Conservation (phyloP, 108 stramenopile genomes). For the Asterionellopsis glacialis region DNA sequence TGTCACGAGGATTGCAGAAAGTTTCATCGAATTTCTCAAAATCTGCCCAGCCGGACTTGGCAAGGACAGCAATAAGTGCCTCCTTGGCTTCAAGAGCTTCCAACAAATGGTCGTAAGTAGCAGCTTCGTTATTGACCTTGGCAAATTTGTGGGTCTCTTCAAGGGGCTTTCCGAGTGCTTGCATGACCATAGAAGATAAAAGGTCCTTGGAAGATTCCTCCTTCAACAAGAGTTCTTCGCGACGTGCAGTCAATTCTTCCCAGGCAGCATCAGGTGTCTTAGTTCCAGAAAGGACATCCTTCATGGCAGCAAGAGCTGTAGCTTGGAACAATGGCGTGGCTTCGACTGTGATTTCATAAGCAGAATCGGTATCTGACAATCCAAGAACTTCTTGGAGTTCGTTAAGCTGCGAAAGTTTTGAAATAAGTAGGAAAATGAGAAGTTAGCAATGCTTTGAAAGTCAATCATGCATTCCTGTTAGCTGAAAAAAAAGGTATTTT, state of each 20-base stretch:
- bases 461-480: neutral
- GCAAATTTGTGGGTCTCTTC: conserved; percentile 68
- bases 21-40: conserved; percentile 56
- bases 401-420: conserved; percentile 34
- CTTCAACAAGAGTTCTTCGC: conserved; percentile 62
- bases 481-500: neutral
- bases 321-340: conserved; percentile 60
- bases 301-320: conserved; percentile 55
- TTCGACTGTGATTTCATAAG: conserved; percentile 57
- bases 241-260: conserved; percentile 56
- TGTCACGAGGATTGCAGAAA: conserved; percentile 69
- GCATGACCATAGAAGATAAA: conserved; percentile 68
- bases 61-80: conserved; percentile 50
- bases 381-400: conserved; percentile 65
- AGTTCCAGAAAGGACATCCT: conserved; percentile 40
- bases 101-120: conserved; percentile 58
- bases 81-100: conserved; percentile 74
- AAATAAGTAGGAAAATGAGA: neutral
- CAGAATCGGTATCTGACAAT: conserved; percentile 52
- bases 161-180: conserved; percentile 65
- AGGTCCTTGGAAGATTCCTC: conserved; percentile 46
- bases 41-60: conserved; percentile 65
- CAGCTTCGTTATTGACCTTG: conserved; percentile 75
- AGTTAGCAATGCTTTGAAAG: neutral
- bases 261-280: conserved; percentile 57